Evolutionary conservation across 371 early-diverging fungal species (phyloP).

Genomic region (Thermomucor indicae-seudaticae): DNA sequence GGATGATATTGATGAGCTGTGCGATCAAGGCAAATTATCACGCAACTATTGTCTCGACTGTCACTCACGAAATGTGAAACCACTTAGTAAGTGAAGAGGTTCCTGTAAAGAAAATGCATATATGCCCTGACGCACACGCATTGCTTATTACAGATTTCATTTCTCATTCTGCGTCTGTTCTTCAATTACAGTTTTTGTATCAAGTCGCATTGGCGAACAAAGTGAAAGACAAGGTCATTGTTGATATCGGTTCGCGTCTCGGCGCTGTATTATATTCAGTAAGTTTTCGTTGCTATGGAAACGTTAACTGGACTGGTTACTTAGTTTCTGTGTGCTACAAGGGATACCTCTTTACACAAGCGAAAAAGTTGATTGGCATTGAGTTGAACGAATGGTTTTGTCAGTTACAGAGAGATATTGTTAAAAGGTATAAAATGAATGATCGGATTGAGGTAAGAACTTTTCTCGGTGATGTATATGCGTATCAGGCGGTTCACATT

Average conservation of each 20-base stretch:
- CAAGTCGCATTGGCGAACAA: conserved; percentile 49
- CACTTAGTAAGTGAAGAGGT: conserved; percentile 35
- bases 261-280: conserved; percentile 65
- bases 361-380: conserved; percentile 55
- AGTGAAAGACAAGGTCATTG: conserved; percentile 46
- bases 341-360: conserved; percentile 57
- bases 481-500: not conserved
- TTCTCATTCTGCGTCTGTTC: conserved; percentile 59
- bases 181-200: conserved; percentile 59
- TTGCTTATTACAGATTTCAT: conserved; percentile 59
- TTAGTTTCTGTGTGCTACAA: conserved; percentile 5
- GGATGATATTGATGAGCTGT: conserved; percentile 62
- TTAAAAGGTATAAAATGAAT: conserved; percentile 51
- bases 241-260: conserved; percentile 63
- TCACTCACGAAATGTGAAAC: conserved; percentile 46
- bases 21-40: conserved; percentile 56
- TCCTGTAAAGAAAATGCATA: not conserved
- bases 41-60: conserved; percentile 65
- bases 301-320: not conserved
- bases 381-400: conserved; percentile 64
- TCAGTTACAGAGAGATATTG: conserved; percentile 51
- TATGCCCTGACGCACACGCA: no score
- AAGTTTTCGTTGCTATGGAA: conserved; percentile 7
- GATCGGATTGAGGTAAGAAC: conserved; percentile 50
- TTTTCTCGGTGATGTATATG: not conserved